Percentiles rank a stretch among this genome's conserved stretches.
Conservation (phyloP, 208 protist genomes). For the Trypanosoma cruzi region DNA sequence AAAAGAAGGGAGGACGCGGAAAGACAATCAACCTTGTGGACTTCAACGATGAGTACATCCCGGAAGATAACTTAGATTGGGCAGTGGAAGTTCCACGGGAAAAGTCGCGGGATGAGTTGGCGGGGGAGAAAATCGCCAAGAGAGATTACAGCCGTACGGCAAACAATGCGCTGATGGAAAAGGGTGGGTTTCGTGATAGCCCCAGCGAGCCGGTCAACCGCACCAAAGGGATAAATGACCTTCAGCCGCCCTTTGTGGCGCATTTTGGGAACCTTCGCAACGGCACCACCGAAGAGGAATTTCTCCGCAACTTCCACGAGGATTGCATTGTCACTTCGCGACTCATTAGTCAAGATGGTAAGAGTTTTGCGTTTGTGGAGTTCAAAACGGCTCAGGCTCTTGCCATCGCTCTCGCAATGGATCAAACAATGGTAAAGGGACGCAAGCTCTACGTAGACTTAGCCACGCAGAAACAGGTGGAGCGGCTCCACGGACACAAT, state of each 20-base stretch:
- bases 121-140: constrained; percentile 62
- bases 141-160: constrained; percentile 63
- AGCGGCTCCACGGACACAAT: constrained; percentile 63
- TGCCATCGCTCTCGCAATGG: constrained; percentile 61
- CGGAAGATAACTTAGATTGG: constrained; percentile 79
- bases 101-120: constrained; percentile 49
- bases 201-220: constrained; percentile 26
- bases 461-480: constrained; percentile 78
- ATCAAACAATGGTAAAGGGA: constrained; percentile 57
- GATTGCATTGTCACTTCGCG: constrained; percentile 62
- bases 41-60: constrained; percentile 82
- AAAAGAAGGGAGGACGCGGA: constrained; percentile 72
- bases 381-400: constrained; percentile 73
- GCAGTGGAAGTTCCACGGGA: constrained; percentile 70
- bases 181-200: constrained; percentile 63
- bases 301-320: constrained; percentile 62
- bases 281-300: constrained; percentile 74
- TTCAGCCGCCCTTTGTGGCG: constrained; percentile 74
- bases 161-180: constrained; percentile 55
- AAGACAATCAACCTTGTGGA: constrained; percentile 82
- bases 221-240: constrained; percentile 33
- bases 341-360: constrained; percentile 77
- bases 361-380: constrained; percentile 87
- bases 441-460: constrained; percentile 84
- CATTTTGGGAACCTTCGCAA: constrained; percentile 90